Conservation (phyloP, 2,329 filamentous ascomycete genomes). For the Pseudogymnoascus sp. region DNA sequence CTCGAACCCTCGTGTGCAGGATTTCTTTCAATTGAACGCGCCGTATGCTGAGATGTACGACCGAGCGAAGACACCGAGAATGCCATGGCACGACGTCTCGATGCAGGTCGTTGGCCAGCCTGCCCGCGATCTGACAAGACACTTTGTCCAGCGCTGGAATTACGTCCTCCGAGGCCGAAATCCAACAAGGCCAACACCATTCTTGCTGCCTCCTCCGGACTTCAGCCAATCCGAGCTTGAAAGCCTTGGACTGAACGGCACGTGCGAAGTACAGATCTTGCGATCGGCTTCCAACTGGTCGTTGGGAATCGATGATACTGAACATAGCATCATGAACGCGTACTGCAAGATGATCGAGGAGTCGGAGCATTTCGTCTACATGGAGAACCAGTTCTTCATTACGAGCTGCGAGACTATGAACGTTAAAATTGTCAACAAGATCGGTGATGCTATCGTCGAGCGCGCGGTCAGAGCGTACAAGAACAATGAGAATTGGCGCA, state of each 20-base stretch:
- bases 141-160: conserved; percentile 98
- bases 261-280: conserved; percentile 92
- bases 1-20: conserved; percentile 88
- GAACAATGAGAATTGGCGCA: conserved; percentile 83
- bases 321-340: conserved; percentile 92
- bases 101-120: conserved; percentile 98
- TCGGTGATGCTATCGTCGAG: conserved; percentile 89
- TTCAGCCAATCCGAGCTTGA: conserved; percentile 81
- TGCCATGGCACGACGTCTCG: conserved; percentile 97
- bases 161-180: conserved; percentile 90
- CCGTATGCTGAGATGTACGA: conserved; percentile 99
- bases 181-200: conserved; percentile 86
- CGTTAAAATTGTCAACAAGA: conserved; percentile 81
- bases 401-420: conserved; percentile 84
- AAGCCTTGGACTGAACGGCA: conserved; percentile 79
- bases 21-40: conserved; percentile 87
- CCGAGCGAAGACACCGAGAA: conserved; percentile 75
- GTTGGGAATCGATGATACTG: conserved; percentile 75
- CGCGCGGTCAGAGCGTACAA: conserved; percentile 78
- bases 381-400: conserved; percentile 98
- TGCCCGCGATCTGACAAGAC: conserved; percentile 83
- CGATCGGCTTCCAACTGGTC: conserved; percentile 90
- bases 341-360: conserved; percentile 92
- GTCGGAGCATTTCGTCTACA: conserved; percentile 95
- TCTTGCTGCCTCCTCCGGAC: conserved; percentile 87